Evolutionary conservation across 768 basidiomycete genomes (phyloP), one percentile per base, ranked within the genome.

Genomic region (Albatrellus ellisii): DNA sequence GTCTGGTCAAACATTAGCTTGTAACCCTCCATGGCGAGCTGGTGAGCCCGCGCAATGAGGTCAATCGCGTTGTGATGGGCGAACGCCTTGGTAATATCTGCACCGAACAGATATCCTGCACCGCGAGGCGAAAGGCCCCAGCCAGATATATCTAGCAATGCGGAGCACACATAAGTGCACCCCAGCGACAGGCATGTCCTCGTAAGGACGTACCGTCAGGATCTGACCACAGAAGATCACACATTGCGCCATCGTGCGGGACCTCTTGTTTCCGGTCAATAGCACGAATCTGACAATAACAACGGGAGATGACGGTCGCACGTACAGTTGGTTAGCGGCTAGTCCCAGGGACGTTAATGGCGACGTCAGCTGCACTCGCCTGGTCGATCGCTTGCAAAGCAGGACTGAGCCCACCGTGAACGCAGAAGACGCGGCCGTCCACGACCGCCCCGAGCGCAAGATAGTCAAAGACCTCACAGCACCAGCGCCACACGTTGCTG

Each of bases 51-150:
- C 14, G 94, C 94, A 56, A 99, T 91, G 54, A 98, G 75, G 61
- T 91, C 90, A 53, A 98, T 81, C 18, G 76, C 79, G 55, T 99
- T 99, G 51, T 79, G 71, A 60, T 94, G 90, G 7, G 81, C 79
- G 56, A 99, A 99, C 18, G 69, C 55, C 65, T 89, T 84, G 12
- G 89, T 89, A 41, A 90, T 87, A 59, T 95, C 88, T 9, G 77
- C 79, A 26, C 94, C 92, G 56, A 98, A 98, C 35, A 95, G 72
- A 62, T 80, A 99, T 4, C 94, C 94, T 6, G 95, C 95, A 31
- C 94, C 94, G 48, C 94, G 77, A n/a, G 94, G 94, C 15, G 94
- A 97, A 45, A 98, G 67, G 31, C 91, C 90, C 94, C 94, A 99
- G 26, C 90, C 91, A 33, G 70, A 68, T 43, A 95, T 92, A 54